Conservation (phyloP, 345 rosid genomes). For the Erysimum cheiranthoides region DNA sequence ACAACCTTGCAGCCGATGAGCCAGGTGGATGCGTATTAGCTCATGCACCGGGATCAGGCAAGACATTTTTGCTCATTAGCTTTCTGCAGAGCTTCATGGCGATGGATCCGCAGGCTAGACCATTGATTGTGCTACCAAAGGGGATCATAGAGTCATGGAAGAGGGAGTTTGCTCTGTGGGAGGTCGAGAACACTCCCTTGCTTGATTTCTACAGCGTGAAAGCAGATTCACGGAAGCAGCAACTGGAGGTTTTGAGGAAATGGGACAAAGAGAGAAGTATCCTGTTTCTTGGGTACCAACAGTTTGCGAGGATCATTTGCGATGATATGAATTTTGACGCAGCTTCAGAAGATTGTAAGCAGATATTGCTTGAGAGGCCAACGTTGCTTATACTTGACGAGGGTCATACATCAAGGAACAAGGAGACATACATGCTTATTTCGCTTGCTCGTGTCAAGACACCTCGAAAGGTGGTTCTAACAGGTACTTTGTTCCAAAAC, state of each 20-base stretch:
- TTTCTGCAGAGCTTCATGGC: conserved; percentile 91
- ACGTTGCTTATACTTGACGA: conserved; percentile 86
- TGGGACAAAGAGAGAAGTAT: conserved; percentile 80
- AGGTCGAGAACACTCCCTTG: conserved; percentile 71
- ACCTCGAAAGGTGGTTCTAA: conserved; percentile 82
- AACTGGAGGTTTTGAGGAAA: conserved; percentile 64
- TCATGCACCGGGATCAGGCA: conserved; percentile 98
- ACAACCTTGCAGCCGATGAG: conserved; percentile 67
- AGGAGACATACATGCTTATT: conserved; percentile 68
- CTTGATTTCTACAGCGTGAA: conserved; percentile 73
- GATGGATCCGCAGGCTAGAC: conserved; percentile 76
- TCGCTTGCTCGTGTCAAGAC: conserved; percentile 87
- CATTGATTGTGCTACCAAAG: conserved; percentile 83
- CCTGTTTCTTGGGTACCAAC: conserved; percentile 87
- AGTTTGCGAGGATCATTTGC: conserved; percentile 75
- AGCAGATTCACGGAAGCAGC: conserved; percentile 76
- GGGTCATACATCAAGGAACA: conserved; percentile 89
- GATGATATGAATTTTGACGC: conserved; percentile 50
- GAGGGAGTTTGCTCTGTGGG: conserved; percentile 83
- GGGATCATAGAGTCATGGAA: conserved; percentile 90
- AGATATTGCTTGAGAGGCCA: conserved; percentile 71
- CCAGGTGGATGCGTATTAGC: conserved; percentile 97
- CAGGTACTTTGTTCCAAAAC: conserved; percentile 90
- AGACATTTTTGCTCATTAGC: conserved; percentile 90
- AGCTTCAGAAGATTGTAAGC: conserved; percentile 53